Conservation (phyloP, 768 basidiomycete species). For the Sarcodon aspratus region DNA sequence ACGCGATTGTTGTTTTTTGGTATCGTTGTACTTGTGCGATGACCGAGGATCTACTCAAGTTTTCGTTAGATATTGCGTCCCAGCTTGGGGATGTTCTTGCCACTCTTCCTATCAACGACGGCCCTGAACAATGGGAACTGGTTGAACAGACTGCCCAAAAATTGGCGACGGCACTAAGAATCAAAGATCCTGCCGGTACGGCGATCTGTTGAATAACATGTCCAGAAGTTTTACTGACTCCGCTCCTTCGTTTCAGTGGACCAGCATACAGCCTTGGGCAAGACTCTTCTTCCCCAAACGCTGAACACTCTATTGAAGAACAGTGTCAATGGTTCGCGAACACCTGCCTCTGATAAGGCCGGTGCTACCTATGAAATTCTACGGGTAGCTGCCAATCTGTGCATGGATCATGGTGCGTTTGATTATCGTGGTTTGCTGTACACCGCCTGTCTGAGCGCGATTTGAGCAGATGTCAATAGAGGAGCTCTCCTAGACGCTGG, state of each 20-base stretch:
- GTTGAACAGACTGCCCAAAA: conserved; percentile 40
- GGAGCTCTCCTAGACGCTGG: conserved; percentile 57
- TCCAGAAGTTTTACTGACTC: conserved; percentile 4
- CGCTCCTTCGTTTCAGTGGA: conserved; percentile 35
- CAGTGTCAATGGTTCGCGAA: conserved; percentile 37
- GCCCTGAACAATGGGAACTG: conserved; percentile 31
- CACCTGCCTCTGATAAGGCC: conserved; percentile 34
- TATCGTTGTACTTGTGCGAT: no score
- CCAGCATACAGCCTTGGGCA: conserved; percentile 59
- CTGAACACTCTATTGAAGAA: conserved; percentile 48
- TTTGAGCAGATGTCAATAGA: conserved; percentile 58
- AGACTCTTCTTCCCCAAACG: conserved; percentile 50
- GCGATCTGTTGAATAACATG: neutral
- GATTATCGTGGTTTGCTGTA: conserved; percentile 1
- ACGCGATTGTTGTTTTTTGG: no score
- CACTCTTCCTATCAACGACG: conserved; percentile 19
- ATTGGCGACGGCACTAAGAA: conserved; percentile 53
- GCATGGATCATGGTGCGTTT: conserved; percentile 67
- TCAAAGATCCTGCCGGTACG: conserved; percentile 24
- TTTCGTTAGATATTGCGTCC: conserved; percentile 6
- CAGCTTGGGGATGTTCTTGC: conserved; percentile 22
- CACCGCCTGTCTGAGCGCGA: neutral
- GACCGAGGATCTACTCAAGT: neutral
- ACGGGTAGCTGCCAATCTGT: conserved; percentile 73
- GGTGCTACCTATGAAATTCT: conserved; percentile 55